Evolutionary conservation across 345 rosid species (phyloP).

Genomic region (Psidium friedrichsthalianum): DNA sequence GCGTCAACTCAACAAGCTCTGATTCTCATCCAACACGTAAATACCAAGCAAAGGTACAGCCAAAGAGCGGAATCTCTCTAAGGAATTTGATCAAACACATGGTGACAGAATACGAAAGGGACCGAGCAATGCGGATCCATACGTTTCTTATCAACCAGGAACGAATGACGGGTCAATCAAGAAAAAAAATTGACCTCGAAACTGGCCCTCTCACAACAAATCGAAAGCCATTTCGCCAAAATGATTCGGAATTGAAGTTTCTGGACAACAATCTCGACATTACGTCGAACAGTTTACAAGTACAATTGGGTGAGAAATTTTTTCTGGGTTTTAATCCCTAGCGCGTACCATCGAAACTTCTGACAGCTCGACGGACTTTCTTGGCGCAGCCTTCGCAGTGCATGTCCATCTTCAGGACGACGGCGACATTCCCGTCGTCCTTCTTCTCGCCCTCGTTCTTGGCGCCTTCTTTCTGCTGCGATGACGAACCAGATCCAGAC

Average conservation of each 20-base stretch:
- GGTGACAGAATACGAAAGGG: neutral
- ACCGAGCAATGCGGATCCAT: neutral
- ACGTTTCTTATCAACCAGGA: neutral
- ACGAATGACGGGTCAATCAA: neutral
- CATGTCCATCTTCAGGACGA: slow-evolving; percentile 27
- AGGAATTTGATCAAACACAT: neutral
- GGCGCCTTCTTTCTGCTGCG: neutral
- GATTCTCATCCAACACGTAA: neutral
- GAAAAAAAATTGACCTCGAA: neutral
- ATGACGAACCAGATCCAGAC: neutral
- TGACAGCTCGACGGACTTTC: slow-evolving; percentile 35
- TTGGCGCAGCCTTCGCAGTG: slow-evolving; percentile 39
- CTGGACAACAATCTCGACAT: neutral
- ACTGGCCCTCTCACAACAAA: neutral
- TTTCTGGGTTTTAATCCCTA: neutral
- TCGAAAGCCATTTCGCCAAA: neutral
- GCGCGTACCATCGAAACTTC: slow-evolving; percentile 34
- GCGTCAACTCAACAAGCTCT: neutral
- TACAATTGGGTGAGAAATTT: neutral
- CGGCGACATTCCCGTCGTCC: slow-evolving; percentile 7
- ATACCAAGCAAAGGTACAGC: neutral
- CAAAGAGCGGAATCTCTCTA: neutral
- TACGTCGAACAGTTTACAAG: neutral
- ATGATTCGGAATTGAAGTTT: neutral
- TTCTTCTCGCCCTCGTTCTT: slow-evolving; percentile 7